A percentile compares a stretch with the other conserved stretches of the same genome.
Conservation (phyloP, 805 yeast species). For the Candida schatavii region DNA sequence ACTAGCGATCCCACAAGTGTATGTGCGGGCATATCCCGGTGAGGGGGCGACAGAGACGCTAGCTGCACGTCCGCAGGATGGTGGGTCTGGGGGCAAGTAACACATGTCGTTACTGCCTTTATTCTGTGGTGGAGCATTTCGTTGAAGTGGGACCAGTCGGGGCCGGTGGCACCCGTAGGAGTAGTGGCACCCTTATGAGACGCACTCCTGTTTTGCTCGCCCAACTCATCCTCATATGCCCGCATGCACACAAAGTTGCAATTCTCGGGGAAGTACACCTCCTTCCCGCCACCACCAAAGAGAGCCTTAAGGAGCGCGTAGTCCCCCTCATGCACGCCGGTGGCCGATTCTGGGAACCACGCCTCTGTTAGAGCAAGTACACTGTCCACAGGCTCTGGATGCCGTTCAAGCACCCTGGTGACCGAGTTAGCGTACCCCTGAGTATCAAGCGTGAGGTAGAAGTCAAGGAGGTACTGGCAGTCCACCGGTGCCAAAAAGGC, state of each 20-base stretch:
- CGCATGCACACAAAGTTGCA: background rate
- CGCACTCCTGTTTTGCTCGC: too few relatives aligned
- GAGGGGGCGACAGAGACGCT: too few relatives aligned
- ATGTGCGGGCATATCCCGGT: too few relatives aligned
- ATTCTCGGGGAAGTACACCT: background rate
- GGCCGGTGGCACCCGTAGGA: background rate
- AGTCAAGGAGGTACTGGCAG: slow-evolving; percentile 9
- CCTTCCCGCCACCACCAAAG: background rate
- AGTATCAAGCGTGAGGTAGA: slow-evolving; percentile 10
- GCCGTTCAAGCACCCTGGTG: background rate
- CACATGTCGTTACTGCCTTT: background rate
- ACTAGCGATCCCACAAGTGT: background rate
- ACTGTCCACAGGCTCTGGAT: background rate
- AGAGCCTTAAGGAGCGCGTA: background rate
- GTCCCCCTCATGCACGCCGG: background rate
- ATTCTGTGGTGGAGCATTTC: background rate
- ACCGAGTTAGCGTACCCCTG: slow-evolving; percentile 5
- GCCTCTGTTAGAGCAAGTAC: background rate
- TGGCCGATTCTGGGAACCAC: background rate
- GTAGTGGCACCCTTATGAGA: background rate
- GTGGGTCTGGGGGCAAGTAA: too few relatives aligned
- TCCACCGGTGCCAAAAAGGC: slow-evolving; percentile 10
- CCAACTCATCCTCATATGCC: background rate
- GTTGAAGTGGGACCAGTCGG: background rate
- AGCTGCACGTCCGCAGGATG: too few relatives aligned